These are phyloP conservation scores for Pigoraptor vietnamica DNA, from an alignment of 78 protist species.

Conservation along the genomic window DNA sequence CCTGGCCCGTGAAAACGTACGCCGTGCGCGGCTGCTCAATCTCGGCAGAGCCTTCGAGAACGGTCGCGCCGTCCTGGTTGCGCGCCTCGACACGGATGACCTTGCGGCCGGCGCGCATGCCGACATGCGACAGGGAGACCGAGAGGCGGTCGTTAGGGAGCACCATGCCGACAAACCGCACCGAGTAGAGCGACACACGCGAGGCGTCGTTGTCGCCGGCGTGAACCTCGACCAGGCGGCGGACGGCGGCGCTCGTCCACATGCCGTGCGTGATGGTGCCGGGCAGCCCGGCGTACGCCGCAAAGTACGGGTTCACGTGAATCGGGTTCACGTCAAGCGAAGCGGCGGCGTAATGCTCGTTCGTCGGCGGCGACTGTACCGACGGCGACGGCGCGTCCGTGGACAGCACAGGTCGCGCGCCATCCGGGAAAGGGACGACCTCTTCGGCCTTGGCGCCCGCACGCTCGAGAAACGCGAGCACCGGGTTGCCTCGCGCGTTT, in stretches of 20 bases:
- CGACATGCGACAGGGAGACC: slow-evolving; percentile 42
- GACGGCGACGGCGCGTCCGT: not conserved
- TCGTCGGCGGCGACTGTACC: slow-evolving; percentile 18
- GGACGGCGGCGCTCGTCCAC: slow-evolving; percentile 41
- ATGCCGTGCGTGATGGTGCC: slow-evolving; percentile 66
- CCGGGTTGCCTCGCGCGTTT: slow-evolving; percentile 22
- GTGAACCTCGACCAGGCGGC: slow-evolving; percentile 45
- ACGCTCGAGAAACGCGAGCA: slow-evolving; percentile 15
- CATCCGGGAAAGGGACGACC: slow-evolving; percentile 10
- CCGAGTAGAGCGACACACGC: slow-evolving; percentile 18
- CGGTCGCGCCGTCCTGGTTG: slow-evolving; percentile 23
- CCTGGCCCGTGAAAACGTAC: slow-evolving; percentile 74
- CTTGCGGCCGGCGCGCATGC: slow-evolving; percentile 41
- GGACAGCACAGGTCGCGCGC: slow-evolving; percentile 10
- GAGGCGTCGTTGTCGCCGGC: slow-evolving; percentile 38
- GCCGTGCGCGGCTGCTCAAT: slow-evolving; percentile 48
- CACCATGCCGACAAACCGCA: slow-evolving; percentile 55
- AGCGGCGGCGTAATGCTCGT: slow-evolving; percentile 34
- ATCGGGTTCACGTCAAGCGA: slow-evolving; percentile 61
- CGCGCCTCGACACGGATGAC: slow-evolving; percentile 27
- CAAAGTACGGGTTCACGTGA: slow-evolving; percentile 52
- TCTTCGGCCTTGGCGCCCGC: slow-evolving; percentile 5
- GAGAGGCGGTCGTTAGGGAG: slow-evolving; percentile 32
- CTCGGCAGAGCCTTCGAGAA: slow-evolving; percentile 43
- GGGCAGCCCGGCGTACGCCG: slow-evolving; percentile 34